Evolutionary conservation across 371 early-diverging fungal genomes (phyloP).

Genomic region (Scutellospora calospora): DNA sequence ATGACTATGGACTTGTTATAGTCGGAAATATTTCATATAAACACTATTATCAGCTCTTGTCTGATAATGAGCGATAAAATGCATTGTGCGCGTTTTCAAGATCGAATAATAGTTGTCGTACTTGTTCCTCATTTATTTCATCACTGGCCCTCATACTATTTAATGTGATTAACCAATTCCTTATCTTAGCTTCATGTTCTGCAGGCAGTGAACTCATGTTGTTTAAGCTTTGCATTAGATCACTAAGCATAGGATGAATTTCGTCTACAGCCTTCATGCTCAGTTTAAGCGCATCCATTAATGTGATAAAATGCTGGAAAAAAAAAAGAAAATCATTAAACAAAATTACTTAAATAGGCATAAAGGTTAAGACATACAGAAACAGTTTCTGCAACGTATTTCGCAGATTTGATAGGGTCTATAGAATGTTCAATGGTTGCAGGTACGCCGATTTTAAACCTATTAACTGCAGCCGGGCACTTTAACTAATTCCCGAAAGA

Average conservation of each 20-base stretch:
- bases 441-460: conserved; percentile 87
- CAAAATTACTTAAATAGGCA: background rate
- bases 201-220: conserved; percentile 79
- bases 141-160: conserved; percentile 94
- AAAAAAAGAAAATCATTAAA: conserved; percentile 22
- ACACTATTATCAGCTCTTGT: background rate
- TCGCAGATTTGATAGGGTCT: conserved; percentile 66
- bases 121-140: conserved; percentile 86
- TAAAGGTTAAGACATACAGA: conserved; percentile 55
- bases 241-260: conserved; percentile 90
- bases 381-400: conserved; percentile 89
- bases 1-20: too few relatives aligned
- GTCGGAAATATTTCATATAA: too few relatives aligned
- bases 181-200: conserved; percentile 81
- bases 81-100: conserved; percentile 80
- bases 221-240: conserved; percentile 89
- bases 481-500: conserved; percentile 56
- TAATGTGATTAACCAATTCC: conserved; percentile 90
- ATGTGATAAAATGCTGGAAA: conserved; percentile 84
- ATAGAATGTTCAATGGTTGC: conserved; percentile 90
- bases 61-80: conserved; percentile 64
- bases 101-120: conserved; percentile 93
- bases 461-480: conserved; percentile 84
- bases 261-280: conserved; percentile 91
- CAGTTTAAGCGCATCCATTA: conserved; percentile 91